Evolutionary conservation across 495 filamentous ascomycete species (phyloP).

Genomic region (Entonaema liquescens): DNA sequence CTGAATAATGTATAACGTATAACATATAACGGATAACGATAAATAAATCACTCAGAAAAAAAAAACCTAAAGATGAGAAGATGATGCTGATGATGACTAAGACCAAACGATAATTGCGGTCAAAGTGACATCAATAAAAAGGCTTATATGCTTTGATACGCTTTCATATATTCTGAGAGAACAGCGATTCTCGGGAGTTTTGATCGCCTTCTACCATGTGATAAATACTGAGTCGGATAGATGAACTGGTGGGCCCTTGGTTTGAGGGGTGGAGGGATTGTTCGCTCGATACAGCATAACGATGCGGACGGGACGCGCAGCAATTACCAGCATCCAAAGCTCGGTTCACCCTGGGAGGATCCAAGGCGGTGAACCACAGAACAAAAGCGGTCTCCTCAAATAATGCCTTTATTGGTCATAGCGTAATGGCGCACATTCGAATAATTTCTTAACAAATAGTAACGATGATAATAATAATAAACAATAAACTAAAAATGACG

Average conservation of each 20-base stretch:
- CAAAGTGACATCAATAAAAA: constrained; percentile 31
- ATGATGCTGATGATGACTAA: constrained; percentile 33
- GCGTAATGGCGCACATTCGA: neutral
- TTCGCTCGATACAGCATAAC: constrained; percentile 27
- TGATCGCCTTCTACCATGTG: constrained; percentile 30
- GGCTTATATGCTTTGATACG: neutral
- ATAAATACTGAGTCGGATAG: constrained; percentile 37
- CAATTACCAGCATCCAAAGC: constrained; percentile 25
- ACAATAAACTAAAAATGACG: constrained; percentile 3
- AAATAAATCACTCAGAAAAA: constrained; percentile 42
- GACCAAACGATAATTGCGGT: constrained; percentile 30
- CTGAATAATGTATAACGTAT: neutral
- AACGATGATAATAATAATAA: constrained; percentile 1
- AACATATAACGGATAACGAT: neutral
- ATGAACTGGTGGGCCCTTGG: constrained; percentile 34
- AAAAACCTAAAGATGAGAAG: constrained; percentile 21
- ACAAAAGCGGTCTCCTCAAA: neutral
- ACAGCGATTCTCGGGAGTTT: neutral
- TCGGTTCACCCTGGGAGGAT: constrained; percentile 17
- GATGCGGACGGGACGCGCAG: constrained; percentile 24
- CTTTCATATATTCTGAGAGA: neutral
- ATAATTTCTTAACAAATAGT: neutral
- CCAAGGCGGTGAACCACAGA: constrained; percentile 8
- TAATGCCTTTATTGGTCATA: constrained; percentile 17
- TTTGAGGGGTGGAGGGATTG: constrained; percentile 17